Evolutionary conservation across 2,329 filamentous ascomycete genomes (phyloP), one percentile per base, ranked within the genome.

Genomic region (Sclerotinia glacialis): DNA sequence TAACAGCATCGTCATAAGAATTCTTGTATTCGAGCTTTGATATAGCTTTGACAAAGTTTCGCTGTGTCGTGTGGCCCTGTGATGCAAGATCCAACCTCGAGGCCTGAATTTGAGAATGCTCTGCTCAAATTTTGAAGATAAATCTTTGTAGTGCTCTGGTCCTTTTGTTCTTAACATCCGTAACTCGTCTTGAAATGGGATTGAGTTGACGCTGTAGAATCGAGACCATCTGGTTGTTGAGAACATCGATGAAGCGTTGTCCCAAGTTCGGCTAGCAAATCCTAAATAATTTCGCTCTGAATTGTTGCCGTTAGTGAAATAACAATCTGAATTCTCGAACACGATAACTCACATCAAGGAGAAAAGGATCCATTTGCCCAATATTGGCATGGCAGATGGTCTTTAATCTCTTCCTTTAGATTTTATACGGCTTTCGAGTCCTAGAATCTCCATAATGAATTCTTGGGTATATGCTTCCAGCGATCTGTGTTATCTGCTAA

Each of bases 381-480:
- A n/a, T 3, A n/a, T 37, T 1, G n/a, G 18, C 5, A 11, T 1
- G n/a, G 18, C 5, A 11, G 4, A 34, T 34, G 11, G 5, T 37
- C 58, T 18, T 49, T 49, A 3, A 61, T 49, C 28, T 61, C 42
- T 31, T 8, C 31, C 23, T 61, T 37, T 11, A 61, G 3, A 34
- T 31, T 11, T 26, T 37, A 14, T 21, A 40, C 37, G 12, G 37
- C 37, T 16, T 34, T 26, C 2, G 47, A 50, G 26, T 6, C 11
- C 8, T 40, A 23, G 31, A 52, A 63, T 54, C 23, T 26, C 60
- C 60, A 63, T 26, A 18, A 34, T 7, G 54, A 21, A 14, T 63
- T 63, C n/a, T 21, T 12, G 16, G 31, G 28, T 26, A 63, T 63
- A 18, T 54, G 37, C 14, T 21, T 46, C 12, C 37, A 44, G 9